A percentile compares a stretch with the other conserved stretches of the same genome.
Conservation (phyloP, 176 grass and related monocot species). For the Cenchrus purpureus region DNA sequence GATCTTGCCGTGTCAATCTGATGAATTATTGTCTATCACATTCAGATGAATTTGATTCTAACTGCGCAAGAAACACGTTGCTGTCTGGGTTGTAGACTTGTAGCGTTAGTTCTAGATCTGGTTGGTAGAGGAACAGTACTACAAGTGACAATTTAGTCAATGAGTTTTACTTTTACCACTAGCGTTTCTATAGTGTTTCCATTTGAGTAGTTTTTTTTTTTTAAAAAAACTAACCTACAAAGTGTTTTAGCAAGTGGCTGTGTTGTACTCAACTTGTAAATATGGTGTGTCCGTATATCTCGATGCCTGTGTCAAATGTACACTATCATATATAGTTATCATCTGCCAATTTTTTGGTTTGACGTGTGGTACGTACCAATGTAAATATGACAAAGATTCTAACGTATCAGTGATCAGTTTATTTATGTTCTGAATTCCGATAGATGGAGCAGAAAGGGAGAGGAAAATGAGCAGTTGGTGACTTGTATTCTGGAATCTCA, state of each 20-base stretch:
- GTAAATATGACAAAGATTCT: conserved; percentile 1
- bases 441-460: not conserved
- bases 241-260: not conserved
- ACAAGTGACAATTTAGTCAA: not conserved
- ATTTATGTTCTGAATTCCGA: not conserved
- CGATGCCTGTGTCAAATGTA: not conserved
- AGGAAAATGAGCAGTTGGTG: not conserved
- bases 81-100: not conserved
- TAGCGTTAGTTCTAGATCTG: conserved; percentile 2
- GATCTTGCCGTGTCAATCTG: conserved; percentile 76
- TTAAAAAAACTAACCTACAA: not conserved
- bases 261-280: conserved; percentile 34
- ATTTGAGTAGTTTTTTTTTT: not conserved
- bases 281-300: not conserved
- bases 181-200: not conserved
- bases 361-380: not conserved
- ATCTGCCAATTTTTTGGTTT: not conserved
- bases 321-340: not conserved
- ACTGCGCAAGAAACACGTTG: not conserved
- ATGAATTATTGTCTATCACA: conserved; percentile 23
- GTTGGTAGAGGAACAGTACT: not conserved
- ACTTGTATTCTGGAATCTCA: not conserved
- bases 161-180: not conserved
- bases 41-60: conserved; percentile 40
- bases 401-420: conserved; percentile 2